A percentile compares a stretch with the other conserved stretches of the same genome.
These are phyloP conservation scores for Leccinum uliginosum DNA, from an alignment of 768 basidiomycete species.

Conservation along the genomic window DNA sequence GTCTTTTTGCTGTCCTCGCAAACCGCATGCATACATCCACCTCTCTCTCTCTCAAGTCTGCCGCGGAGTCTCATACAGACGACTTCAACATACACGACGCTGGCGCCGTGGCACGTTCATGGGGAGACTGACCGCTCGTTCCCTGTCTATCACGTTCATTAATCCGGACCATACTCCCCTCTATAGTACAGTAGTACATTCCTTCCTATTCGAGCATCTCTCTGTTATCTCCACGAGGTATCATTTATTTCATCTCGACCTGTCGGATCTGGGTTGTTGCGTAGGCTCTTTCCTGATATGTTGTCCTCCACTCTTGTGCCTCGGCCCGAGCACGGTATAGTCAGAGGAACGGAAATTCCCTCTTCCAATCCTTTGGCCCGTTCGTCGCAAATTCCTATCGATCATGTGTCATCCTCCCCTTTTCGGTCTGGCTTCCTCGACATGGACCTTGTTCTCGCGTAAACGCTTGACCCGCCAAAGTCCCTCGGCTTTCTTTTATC, in stretches of 20 bases:
- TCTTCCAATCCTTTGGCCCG: no score
- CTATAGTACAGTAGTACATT: slow-evolving; percentile 10
- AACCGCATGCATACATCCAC: background rate
- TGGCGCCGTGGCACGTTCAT: slow-evolving; percentile 32
- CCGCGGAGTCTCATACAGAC: slow-evolving; percentile 16
- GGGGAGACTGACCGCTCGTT: slow-evolving; percentile 27
- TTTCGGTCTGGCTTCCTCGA: slow-evolving; percentile 19
- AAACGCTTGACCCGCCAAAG: slow-evolving; percentile 1
- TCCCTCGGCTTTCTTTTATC: slow-evolving; percentile 1
- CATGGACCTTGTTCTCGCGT: slow-evolving; percentile 18
- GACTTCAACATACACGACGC: slow-evolving; percentile 28
- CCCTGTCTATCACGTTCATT: slow-evolving; percentile 27
- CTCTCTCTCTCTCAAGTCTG: slow-evolving; percentile 2
- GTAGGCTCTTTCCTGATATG: slow-evolving; percentile 24
- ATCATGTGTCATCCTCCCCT: slow-evolving; percentile 3
- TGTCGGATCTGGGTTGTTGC: slow-evolving; percentile 29
- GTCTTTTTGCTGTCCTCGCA: slow-evolving; percentile 4
- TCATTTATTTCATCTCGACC: slow-evolving; percentile 17
- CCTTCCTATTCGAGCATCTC: slow-evolving; percentile 21
- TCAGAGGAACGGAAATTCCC: slow-evolving; percentile 11
- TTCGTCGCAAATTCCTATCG: slow-evolving; percentile 7
- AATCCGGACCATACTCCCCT: slow-evolving; percentile 24
- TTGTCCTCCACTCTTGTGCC: slow-evolving; percentile 26
- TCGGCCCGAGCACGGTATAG: slow-evolving; percentile 2
- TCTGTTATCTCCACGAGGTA: slow-evolving; percentile 34